These are phyloP conservation scores for Neopestalotiopsis clavispora DNA, from an alignment of 2,329 filamentous ascomycete genomes.

Conservation along the genomic window DNA sequence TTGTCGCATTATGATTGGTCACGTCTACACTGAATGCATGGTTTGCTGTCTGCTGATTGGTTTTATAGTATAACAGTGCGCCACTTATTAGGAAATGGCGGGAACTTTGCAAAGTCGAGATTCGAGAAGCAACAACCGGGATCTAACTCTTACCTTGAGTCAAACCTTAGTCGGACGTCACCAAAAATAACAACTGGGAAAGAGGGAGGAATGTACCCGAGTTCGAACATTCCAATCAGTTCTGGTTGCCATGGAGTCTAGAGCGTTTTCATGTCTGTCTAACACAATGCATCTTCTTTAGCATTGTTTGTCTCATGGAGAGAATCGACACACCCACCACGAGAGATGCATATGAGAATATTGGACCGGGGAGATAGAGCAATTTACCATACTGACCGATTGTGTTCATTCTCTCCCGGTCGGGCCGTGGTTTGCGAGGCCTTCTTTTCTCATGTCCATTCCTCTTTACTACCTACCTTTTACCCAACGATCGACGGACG, in stretches of 20 bases:
- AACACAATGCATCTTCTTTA: not conserved
- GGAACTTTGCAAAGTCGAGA: not conserved
- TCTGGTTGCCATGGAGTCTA: not conserved
- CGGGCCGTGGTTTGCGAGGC: not conserved
- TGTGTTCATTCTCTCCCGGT: not conserved
- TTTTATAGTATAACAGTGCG: not conserved
- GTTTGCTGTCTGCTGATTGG: conserved; percentile 12
- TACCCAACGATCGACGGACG: not conserved
- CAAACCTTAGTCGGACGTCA: conserved; percentile 14
- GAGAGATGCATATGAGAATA: not conserved
- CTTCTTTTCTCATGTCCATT: not conserved
- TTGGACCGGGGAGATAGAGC: not conserved
- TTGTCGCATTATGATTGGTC: conserved; percentile 15
- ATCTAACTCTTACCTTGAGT: not conserved
- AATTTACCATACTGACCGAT: not conserved
- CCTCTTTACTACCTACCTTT: not conserved
- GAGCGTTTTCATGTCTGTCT: not conserved
- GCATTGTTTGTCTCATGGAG: not conserved
- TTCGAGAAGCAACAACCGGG: not conserved
- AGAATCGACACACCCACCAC: not conserved
- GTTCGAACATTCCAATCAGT: not conserved
- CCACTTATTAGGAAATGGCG: not conserved
- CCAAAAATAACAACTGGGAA: not conserved
- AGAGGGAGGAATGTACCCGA: not conserved
- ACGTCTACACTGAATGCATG: not conserved